Evolutionary conservation across 805 yeast species (phyloP), one percentile per base, ranked within the genome.

Genomic region (Candida quercuum): DNA sequence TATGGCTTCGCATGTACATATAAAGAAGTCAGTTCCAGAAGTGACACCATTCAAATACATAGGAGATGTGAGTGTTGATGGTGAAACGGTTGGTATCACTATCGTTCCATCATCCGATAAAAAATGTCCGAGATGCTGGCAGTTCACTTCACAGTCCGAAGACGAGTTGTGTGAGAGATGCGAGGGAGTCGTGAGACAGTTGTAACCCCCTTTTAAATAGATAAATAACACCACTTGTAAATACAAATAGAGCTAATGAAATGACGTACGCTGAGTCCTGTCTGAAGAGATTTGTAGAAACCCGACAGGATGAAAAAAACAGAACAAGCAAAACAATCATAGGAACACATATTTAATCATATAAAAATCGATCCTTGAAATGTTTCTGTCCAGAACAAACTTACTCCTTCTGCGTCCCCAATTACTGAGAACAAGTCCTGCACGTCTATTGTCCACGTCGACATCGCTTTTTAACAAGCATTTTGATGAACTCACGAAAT

Each of bases 121-220:
- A 36, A 88, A 88, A 52, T 93, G 99, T 57, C 95, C 96, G 6
- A 73, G 99, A 56, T 93, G 99, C 61, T 93, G 99, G 99, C 86
- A 86, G 52, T 78, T 63, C 54, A 74, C 74, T 7, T 66, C 94
- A 0, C 59, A 52, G 1, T 48, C 43, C 0, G 77, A 70, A 25
- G 76, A 76, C 10, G 58, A 57, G 2, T 62, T 88, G 21, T 91
- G 99, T 58, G 29, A 37, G 1, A 72, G 93, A 47, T 91, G 98
- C 62, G 66, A 63, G 3, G 61, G 60, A 6, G 72, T 60, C 8
- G 42, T 56, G 10, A 27, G n/a, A n/a, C n/a, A n/a, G n/a, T n/a
- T n/a, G n/a, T n/a, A n/a, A n/a, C n/a, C n/a, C n/a, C n/a, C n/a
- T n/a, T n/a, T n/a, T n/a, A n/a, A n/a, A n/a, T n/a, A n/a, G n/a